These are phyloP conservation scores for Selenicereus undatus DNA, from an alignment of 148 eudicot genomes.

Conservation along the genomic window DNA sequence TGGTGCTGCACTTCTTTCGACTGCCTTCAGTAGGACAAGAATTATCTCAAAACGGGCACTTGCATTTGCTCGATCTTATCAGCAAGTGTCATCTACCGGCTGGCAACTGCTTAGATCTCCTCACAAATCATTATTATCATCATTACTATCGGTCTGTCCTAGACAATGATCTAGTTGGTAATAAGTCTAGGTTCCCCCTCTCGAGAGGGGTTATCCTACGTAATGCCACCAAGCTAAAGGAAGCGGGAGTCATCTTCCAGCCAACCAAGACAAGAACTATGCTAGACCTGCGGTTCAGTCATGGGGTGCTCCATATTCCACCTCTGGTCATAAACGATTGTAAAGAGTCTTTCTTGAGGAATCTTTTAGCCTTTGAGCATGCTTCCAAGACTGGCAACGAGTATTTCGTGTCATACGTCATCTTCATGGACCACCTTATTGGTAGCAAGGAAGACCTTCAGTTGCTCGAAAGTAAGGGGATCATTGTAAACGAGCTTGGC, in stretches of 20 bases:
- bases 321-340: constrained; percentile 5
- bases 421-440: constrained; percentile 14
- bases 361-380: constrained; percentile 6
- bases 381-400: not conserved
- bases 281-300: not conserved
- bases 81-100: constrained; percentile 7
- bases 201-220: constrained; percentile 8
- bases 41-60: not conserved
- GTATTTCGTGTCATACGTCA: constrained; percentile 9
- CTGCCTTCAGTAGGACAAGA: not conserved
- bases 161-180: not conserved
- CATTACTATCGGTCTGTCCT: not conserved
- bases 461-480: constrained; percentile 6
- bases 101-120: not conserved
- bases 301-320: constrained; percentile 10
- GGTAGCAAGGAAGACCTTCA: constrained; percentile 11
- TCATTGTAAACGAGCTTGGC: constrained; percentile 9
- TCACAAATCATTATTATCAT: not conserved
- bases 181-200: not conserved
- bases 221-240: constrained; percentile 8
- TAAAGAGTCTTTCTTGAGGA: not conserved
- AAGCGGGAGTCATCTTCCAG: constrained; percentile 6
- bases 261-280: not conserved
- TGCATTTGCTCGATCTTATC: constrained; percentile 14
- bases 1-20: constrained; percentile 4